Evolutionary conservation across 1,284 basidiomycete genomes (phyloP), one percentile per base, ranked within the genome.

Genomic region (Phlebopus sp.): DNA sequence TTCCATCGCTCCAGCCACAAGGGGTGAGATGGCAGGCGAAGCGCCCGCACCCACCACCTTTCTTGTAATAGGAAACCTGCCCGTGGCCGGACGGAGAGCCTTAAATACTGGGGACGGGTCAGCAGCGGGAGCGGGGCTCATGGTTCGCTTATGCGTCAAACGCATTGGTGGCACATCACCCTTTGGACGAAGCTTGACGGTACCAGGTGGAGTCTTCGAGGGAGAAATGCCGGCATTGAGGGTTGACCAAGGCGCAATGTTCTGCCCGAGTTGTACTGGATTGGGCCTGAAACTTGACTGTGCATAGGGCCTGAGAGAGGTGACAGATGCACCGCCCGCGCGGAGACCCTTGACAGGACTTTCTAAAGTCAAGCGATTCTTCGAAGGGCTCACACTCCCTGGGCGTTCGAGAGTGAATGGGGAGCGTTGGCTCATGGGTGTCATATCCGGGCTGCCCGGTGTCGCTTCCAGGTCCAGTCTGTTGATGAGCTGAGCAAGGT

Each of bases 401-500:
- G 42, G 40, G 8, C 44, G 38, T 2, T 48, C 40, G 9, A 25
- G 27, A 1, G 53, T 38, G 40, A 52, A 52, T 0, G 45, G 64
- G 7, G 72, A 68, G 14, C 41, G 53, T 9, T 57, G 51, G 29
- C 55, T 55, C 19, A 66, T 49, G 0, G 79, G 78, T 0, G 78
- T 77, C 45, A 69, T 55, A 38, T 78, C 76, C 2, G 76, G 73
- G 1, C 77, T 78, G 14, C 70, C 69, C 0, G 86, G 87, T 0
- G 87, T 88, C 3, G 84, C 83, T 57, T 88, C 80, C 2, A 90
- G 71, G 55, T 90, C 85, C 19, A 90, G 72, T 17, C 77, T 76
- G 54, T 82, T 86, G 64, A 91, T 86, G 11, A 91, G 70, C 41
- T 79, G 78, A 0, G 85, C 88, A 2, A 91, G 73, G 37, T 90